These are phyloP conservation scores for Cryptococcus sp. DNA, from an alignment of 1,284 basidiomycete species.

Conservation along the genomic window DNA sequence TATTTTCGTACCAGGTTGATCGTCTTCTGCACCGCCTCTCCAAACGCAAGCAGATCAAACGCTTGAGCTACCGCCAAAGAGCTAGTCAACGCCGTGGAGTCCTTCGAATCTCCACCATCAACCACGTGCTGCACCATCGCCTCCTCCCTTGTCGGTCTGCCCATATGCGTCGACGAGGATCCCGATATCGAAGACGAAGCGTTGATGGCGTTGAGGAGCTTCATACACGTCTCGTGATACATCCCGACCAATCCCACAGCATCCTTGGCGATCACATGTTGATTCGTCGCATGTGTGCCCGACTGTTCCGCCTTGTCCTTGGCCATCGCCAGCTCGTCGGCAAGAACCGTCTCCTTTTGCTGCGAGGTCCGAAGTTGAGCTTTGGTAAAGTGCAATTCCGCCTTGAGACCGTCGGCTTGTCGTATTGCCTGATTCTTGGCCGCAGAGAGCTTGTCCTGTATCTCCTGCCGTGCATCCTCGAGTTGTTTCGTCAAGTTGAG, in stretches of 20 bases:
- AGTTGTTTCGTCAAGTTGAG: conserved; percentile 59
- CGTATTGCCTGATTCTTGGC: conserved; percentile 39
- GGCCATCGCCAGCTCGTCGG: conserved; percentile 41
- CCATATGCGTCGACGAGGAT: conserved; percentile 13
- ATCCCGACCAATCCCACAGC: conserved; percentile 36
- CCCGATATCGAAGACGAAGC: conserved; percentile 43
- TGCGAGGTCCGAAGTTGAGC: conserved; percentile 43
- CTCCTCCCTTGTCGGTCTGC: neutral
- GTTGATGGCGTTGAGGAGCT: conserved; percentile 37
- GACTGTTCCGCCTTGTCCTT: conserved; percentile 31
- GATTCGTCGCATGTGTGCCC: conserved; percentile 28
- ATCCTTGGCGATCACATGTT: conserved; percentile 33
- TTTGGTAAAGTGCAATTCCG: conserved; percentile 43
- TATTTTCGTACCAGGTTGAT: conserved; percentile 86
- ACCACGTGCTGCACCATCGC: neutral
- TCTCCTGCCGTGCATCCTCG: conserved; percentile 34
- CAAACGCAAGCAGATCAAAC: conserved; percentile 76
- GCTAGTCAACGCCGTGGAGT: conserved; percentile 31
- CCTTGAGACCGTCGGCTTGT: conserved; percentile 44
- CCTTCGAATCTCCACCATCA: conserved; percentile 22
- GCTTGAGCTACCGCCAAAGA: conserved; percentile 46
- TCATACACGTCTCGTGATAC: conserved; percentile 40
- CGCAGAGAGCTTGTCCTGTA: conserved; percentile 39
- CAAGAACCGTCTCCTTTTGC: conserved; percentile 34
- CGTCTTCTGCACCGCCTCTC: conserved; percentile 72